phyloP scores from a whole-genome alignment of 192 early-diverging fungal genomes.

The Mycoemilia scoparia region DNA sequence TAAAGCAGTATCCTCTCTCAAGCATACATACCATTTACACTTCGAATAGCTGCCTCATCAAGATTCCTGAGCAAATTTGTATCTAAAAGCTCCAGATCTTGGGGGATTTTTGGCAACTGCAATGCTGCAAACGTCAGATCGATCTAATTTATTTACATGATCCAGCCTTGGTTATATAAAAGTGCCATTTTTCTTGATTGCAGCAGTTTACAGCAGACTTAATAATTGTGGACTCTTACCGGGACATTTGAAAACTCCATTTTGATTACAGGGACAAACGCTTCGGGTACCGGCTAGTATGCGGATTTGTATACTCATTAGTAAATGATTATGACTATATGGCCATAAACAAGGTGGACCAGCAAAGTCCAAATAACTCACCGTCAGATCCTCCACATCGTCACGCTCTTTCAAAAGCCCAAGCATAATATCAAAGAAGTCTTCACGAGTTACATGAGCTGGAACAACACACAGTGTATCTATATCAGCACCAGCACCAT shows the following conservation, averaged over 20 bases:
- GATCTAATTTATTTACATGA: too few relatives aligned
- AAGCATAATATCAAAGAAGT: conserved; percentile 83
- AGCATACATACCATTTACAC: conserved; percentile 55
- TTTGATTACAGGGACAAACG: conserved; percentile 90
- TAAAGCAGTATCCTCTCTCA: background rate
- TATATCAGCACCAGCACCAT: conserved; percentile 89
- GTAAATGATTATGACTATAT: background rate
- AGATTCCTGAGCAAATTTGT: conserved; percentile 70
- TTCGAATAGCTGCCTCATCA: conserved; percentile 72
- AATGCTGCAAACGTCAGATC: conserved; percentile 87
- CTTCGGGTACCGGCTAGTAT: conserved; percentile 71
- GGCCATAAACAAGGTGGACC: background rate
- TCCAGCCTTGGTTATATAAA: too few relatives aligned
- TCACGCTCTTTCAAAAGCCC: conserved; percentile 60
- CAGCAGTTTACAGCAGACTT: background rate
- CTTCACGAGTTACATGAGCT: conserved; percentile 67
- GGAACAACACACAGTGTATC: conserved; percentile 95
- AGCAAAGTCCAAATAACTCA: too few relatives aligned
- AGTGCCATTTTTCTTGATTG: background rate
- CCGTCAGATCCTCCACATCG: conserved; percentile 75
- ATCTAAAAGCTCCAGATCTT: conserved; percentile 71
- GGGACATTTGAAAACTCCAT: conserved; percentile 87
- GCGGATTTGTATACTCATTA: conserved; percentile 8
- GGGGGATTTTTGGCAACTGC: conserved; percentile 51
- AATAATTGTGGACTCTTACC: background rate